Percentiles rank a stretch among this genome's conserved stretches.
These are phyloP conservation scores for Puccinellia tenuiflora DNA, from an alignment of 176 grass and related monocot species.

Conservation along the genomic window DNA sequence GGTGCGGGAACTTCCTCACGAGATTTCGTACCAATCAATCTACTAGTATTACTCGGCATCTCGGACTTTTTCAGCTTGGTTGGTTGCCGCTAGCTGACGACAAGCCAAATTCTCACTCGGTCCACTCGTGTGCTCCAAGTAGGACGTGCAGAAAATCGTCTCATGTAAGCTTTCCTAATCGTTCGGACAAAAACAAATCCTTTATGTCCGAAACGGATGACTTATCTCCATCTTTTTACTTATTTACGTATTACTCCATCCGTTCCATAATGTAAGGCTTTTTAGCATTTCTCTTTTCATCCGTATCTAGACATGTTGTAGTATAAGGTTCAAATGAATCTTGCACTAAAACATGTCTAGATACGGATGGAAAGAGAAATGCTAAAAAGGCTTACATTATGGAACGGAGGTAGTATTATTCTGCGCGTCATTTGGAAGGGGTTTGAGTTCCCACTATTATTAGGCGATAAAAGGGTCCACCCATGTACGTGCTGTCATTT, in stretches of 20 bases:
- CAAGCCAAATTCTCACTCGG: background rate
- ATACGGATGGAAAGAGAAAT: no score
- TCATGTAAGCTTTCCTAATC: background rate
- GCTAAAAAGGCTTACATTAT: no score
- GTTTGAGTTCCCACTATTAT: background rate
- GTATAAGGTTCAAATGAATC: no score
- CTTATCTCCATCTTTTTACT: background rate
- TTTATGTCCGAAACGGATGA: background rate
- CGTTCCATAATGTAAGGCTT: no score
- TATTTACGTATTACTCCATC: no score
- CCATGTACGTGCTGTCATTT: background rate
- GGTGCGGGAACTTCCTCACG: background rate
- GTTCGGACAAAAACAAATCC: background rate
- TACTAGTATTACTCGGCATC: background rate
- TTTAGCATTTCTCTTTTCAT: no score
- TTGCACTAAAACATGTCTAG: no score
- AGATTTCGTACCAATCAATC: background rate
- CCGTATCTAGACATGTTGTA: no score
- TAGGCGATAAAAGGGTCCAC: background rate
- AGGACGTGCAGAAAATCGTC: background rate
- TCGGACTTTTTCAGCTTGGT: background rate
- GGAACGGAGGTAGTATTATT: no score
- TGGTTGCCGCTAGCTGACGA: background rate
- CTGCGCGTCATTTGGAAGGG: background rate
- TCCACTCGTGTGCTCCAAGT: background rate